phyloP scores from a whole-genome alignment of 139 green algal genomes.

The Micromonas pusilla region DNA sequence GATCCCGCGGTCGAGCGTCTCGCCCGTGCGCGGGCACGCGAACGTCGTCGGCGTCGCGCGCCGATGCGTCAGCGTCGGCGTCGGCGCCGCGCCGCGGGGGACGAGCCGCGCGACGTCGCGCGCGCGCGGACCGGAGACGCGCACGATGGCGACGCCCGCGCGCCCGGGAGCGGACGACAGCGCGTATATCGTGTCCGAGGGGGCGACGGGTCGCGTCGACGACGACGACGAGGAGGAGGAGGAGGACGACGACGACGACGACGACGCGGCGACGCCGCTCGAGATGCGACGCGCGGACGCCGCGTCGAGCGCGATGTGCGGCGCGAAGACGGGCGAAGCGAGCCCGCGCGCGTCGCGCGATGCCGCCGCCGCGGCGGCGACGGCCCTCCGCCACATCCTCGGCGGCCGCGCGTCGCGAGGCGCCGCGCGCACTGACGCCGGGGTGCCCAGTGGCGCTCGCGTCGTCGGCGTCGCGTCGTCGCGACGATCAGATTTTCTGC shows the following conservation, averaged over 20 bases:
- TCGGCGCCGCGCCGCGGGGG: not conserved
- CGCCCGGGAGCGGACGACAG: conserved; percentile 18
- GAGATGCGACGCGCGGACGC: too few relatives aligned
- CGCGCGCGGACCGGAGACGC: conserved; percentile 40
- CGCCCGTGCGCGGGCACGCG: conserved; percentile 22
- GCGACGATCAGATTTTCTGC: too few relatives aligned
- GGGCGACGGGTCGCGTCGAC: not conserved
- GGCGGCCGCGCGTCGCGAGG: too few relatives aligned
- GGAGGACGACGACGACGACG: not conserved
- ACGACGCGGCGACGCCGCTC: not conserved
- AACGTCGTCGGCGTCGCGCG: not conserved
- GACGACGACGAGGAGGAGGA: conserved; percentile 1
- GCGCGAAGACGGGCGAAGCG: too few relatives aligned
- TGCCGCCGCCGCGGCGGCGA: too few relatives aligned
- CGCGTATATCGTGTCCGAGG: conserved; percentile 18
- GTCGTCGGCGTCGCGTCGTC: too few relatives aligned
- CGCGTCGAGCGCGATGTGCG: too few relatives aligned
- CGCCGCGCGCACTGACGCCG: too few relatives aligned
- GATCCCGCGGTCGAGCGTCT: conserved; percentile 42
- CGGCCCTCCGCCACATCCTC: too few relatives aligned
- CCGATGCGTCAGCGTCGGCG: not conserved
- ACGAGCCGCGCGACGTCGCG: not conserved
- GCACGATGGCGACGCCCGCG: conserved; percentile 44
- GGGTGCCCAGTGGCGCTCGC: too few relatives aligned
- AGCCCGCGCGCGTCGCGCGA: too few relatives aligned